phyloP scores from a whole-genome alignment of 2,329 filamentous ascomycete genomes.

The Penicillium palitans region DNA sequence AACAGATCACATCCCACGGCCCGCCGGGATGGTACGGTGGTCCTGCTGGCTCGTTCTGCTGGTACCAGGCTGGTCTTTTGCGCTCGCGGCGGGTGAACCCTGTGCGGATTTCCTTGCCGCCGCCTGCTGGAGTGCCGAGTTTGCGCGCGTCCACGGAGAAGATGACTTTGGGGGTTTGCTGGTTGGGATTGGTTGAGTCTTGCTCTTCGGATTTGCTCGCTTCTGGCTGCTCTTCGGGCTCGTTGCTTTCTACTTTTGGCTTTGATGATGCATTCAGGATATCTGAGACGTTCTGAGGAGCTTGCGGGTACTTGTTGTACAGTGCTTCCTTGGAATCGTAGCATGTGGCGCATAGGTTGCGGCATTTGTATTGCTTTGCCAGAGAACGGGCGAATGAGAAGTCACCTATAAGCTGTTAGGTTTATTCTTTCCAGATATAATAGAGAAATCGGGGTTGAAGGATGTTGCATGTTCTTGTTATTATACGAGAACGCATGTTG shows the following conservation, averaged over 20 bases:
- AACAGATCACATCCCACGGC: conserved; percentile 75
- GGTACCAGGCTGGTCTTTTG: conserved; percentile 33
- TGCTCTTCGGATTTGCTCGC: conserved; percentile 1
- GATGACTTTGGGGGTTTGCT: conserved; percentile 34
- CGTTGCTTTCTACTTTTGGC: conserved; percentile 4
- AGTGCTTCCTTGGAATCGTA: conserved; percentile 53
- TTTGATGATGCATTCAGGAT: conserved; percentile 28
- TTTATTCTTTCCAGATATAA: not conserved
- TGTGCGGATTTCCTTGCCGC: conserved; percentile 47
- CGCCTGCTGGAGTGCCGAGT: conserved; percentile 38
- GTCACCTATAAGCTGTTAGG: conserved; percentile 25
- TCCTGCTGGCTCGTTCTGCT: conserved; percentile 16
- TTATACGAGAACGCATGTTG: not conserved
- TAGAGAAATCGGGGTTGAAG: not conserved
- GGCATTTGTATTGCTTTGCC: conserved; percentile 43
- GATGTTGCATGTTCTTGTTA: not conserved
- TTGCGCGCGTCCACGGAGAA: conserved; percentile 49
- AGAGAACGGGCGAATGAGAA: conserved; percentile 52
- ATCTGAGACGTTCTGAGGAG: conserved; percentile 57
- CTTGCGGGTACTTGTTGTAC: conserved; percentile 72
- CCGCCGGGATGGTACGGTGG: conserved; percentile 25
- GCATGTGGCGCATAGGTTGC: conserved; percentile 45
- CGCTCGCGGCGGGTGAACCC: conserved; percentile 36
- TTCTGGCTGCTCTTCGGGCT: conserved; percentile 1
- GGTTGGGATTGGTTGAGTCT: not conserved